These are phyloP conservation scores for Yamadazyma siamensis DNA, from an alignment of 1,139 yeast species.

Conservation along the genomic window DNA sequence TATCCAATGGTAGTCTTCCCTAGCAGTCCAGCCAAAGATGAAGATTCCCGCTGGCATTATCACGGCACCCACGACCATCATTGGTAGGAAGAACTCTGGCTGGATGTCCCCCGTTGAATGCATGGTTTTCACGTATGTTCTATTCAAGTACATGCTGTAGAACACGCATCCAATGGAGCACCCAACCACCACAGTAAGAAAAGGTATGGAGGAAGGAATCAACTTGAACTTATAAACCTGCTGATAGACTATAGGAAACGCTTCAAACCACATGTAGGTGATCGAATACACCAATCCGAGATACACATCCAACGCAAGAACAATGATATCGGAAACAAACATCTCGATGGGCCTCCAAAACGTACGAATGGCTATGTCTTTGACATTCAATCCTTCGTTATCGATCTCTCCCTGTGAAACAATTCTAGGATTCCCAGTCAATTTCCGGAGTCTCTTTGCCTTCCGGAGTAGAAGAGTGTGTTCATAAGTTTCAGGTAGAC, in stretches of 20 bases:
- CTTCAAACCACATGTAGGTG: conserved; percentile 32
- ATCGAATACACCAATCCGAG: conserved; percentile 29
- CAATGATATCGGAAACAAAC: conserved; percentile 28
- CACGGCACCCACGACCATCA: conserved; percentile 35
- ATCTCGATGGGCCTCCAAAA: conserved; percentile 33
- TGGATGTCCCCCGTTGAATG: conserved; percentile 34
- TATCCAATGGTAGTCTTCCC: conserved; percentile 28
- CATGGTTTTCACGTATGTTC: conserved; percentile 22
- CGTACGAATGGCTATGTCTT: conserved; percentile 20
- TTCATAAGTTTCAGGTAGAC: conserved; percentile 51
- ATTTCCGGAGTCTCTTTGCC: conserved; percentile 43
- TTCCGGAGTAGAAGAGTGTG: conserved; percentile 43
- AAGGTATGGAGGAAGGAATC: conserved; percentile 23
- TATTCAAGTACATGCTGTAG: conserved; percentile 18
- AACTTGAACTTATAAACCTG: conserved; percentile 23
- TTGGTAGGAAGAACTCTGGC: conserved; percentile 62
- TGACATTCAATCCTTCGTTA: conserved; percentile 24
- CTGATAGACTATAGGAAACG: conserved; percentile 27
- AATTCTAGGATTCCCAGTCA: conserved; percentile 40
- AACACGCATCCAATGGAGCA: conserved; percentile 18
- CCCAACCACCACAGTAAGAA: conserved; percentile 21
- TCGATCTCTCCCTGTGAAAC: conserved; percentile 43
- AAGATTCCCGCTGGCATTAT: conserved; percentile 29
- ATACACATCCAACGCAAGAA: conserved; percentile 28
- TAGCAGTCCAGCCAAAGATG: conserved; percentile 31